Evolutionary conservation across 2,329 filamentous ascomycete genomes (phyloP).

Genomic region (Hymenoscyphus albidus): DNA sequence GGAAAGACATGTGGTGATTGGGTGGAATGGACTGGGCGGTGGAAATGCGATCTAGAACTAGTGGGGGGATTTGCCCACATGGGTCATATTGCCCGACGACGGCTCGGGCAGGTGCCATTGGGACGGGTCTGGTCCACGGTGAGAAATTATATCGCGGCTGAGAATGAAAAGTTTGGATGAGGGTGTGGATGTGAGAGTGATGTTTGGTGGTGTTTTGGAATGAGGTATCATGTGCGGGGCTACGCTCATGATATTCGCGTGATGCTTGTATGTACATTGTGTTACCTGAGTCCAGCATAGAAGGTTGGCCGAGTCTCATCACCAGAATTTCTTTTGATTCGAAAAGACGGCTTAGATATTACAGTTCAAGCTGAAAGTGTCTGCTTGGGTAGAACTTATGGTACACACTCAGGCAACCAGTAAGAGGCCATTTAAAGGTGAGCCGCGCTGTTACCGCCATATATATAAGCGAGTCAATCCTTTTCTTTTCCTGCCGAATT

Average conservation of each 20-base stretch:
- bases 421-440: not conserved
- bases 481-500: too few relatives aligned
- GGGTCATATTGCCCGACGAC: not conserved
- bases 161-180: not conserved
- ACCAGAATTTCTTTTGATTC: not conserved
- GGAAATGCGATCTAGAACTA: not conserved
- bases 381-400: not conserved
- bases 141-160: not conserved
- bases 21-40: not conserved
- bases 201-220: slow-evolving; percentile 1
- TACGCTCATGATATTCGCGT: not conserved
- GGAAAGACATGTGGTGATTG: not conserved
- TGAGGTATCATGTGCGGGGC: not conserved
- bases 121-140: not conserved
- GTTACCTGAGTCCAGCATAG: not conserved
- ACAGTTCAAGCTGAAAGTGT: not conserved
- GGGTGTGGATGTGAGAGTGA: not conserved
- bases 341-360: not conserved
- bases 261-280: not conserved
- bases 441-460: not conserved
- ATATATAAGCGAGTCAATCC: too few relatives aligned
- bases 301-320: not conserved
- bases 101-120: slow-evolving; percentile 2
- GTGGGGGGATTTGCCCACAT: not conserved
- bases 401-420: not conserved